Percentiles rank a stretch among this genome's conserved stretches.
Conservation (phyloP, 169 alveolate genomes). For the Cryptosporidium sp. region DNA sequence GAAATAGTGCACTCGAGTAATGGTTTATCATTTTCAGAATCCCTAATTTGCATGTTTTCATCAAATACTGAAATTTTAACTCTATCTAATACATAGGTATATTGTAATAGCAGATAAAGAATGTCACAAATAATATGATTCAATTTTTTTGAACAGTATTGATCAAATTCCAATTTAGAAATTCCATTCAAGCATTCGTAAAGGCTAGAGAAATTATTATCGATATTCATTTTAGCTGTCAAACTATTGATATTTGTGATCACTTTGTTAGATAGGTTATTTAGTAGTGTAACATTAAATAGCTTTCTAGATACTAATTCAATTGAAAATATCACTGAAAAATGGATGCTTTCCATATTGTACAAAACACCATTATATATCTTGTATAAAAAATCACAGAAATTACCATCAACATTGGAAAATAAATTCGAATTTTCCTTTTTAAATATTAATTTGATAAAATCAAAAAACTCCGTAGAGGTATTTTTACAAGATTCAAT, state of each 20-base stretch:
- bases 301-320: background rate
- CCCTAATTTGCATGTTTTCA: background rate
- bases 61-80: background rate
- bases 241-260: background rate
- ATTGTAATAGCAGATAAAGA: too few species aligned
- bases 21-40: background rate
- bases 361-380: background rate
- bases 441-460: background rate
- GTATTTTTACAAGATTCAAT: background rate
- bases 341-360: background rate
- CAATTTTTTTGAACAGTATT: background rate
- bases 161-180: background rate
- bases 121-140: background rate
- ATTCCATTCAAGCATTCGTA: background rate
- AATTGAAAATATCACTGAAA: background rate
- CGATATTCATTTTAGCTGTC: background rate
- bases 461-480: background rate
- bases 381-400: background rate
- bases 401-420: background rate
- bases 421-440: background rate
- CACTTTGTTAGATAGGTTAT: background rate
- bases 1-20: background rate
- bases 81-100: too few species aligned
- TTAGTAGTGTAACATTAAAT: background rate
- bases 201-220: background rate